Conservation (phyloP, 2,329 filamentous ascomycete genomes). For the Trichoderma sp. region DNA sequence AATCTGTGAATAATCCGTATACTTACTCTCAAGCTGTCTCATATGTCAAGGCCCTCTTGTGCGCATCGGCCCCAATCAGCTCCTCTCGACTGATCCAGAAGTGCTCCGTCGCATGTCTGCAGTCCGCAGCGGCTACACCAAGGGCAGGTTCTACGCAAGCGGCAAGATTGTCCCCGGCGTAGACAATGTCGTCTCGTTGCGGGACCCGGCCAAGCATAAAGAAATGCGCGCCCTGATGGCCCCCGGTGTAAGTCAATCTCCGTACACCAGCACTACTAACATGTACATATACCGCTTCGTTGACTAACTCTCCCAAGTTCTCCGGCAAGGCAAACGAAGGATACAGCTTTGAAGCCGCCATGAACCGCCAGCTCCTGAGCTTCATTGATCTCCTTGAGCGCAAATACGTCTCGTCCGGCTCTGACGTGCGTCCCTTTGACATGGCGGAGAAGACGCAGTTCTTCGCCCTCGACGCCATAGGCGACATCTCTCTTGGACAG, state of each 20-base stretch:
- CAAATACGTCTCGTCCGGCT: conserved; percentile 48
- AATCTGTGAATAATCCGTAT: neutral
- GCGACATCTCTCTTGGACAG: conserved; percentile 53
- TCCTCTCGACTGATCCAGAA: conserved; percentile 44
- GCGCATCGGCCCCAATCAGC: conserved; percentile 47
- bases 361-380: conserved; percentile 42
- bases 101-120: conserved; percentile 42
- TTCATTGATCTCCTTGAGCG: conserved; percentile 49
- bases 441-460: conserved; percentile 53
- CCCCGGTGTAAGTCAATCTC: conserved; percentile 41
- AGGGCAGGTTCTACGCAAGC: conserved; percentile 49
- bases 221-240: conserved; percentile 48
- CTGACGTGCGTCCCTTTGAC: conserved; percentile 45
- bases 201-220: conserved; percentile 50
- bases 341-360: conserved; percentile 44
- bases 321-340: conserved; percentile 52
- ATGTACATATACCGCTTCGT: no score
- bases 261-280: neutral
- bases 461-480: conserved; percentile 57
- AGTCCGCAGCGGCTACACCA: conserved; percentile 42
- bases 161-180: conserved; percentile 55
- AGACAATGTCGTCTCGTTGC: conserved; percentile 55
- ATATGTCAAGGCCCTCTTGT: conserved; percentile 30
- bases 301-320: conserved; percentile 42
- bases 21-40: neutral